Conservation (phyloP, 345 rosid genomes). For the Rubroshorea leprosula region DNA sequence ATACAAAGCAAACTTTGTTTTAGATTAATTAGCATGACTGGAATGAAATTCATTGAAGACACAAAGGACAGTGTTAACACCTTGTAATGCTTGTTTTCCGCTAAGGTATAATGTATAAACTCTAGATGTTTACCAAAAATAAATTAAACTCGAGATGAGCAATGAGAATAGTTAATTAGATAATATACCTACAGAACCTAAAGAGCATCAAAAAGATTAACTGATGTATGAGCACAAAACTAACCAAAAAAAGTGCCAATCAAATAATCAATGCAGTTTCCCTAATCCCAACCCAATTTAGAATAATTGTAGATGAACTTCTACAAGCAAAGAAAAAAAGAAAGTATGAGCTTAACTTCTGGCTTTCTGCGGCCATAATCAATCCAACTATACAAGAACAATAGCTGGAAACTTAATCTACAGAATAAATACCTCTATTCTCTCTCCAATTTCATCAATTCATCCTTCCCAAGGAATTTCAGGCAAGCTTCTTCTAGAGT, state of each 20-base stretch:
- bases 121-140: too few relatives aligned
- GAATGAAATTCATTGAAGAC: too few relatives aligned
- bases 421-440: constrained; percentile 66
- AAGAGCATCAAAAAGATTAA: constrained; percentile 14
- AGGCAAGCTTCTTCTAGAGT: constrained; percentile 79
- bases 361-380: not conserved
- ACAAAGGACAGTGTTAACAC: not conserved
- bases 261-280: not conserved
- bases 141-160: too few relatives aligned
- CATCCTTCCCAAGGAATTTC: constrained; percentile 86
- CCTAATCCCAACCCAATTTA: too few relatives aligned
- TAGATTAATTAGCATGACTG: not conserved
- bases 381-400: not conserved
- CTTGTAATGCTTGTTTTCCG: not conserved
- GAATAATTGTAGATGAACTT: too few relatives aligned
- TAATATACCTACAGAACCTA: constrained; percentile 28
- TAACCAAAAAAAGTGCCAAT: not conserved
- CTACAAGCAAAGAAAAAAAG: too few relatives aligned
- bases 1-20: too few relatives aligned
- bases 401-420: not conserved
- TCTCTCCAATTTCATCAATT: constrained; percentile 71
- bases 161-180: not conserved
- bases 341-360: not conserved
- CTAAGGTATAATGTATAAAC: not conserved
- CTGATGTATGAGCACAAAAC: not conserved